Base-by-base conservation (phyloP, 2,329 filamentous ascomycete genomes). In the Bertia moriformis region DNA sequence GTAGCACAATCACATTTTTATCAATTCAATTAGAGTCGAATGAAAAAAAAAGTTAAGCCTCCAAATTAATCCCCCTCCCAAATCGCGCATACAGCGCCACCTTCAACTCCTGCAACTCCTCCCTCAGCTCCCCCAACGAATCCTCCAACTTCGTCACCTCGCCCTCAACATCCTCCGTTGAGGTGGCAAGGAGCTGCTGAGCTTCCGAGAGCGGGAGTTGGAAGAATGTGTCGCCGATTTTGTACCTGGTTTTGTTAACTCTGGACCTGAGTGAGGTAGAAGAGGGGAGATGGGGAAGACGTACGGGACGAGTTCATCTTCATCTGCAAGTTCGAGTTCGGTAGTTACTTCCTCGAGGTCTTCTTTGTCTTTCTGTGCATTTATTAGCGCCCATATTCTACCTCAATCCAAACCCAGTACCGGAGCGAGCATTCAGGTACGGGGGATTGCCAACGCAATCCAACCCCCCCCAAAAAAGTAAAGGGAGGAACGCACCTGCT, bases 191-290 rank as follows among this genome's bases (percentile, higher is more conserved):
- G 61, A 96, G 73, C 48, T 89, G 79, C 54, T 95, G 86, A 2
- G 91, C 91, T 55, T 94, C 82, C 38, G 79, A 63, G 14, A 95
- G 71, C 5, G 83, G 79, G 39, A 98, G 63, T 42, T 86, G 83
- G 58, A 96, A 83, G 64, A 96, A 98, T 4, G 87, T 84, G 58
- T 96, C 91, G 47, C 91, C 91, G 42, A 98, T 85, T 63, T 93
- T 93, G 68, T 96, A 96, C 42, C 88, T 95, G 55, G 20, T 32
- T 18, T 27, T 30, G 22, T 22, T 17, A 29, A 19, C 13, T 15
- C 22, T n/a, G 14, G 14, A 17, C n/a, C 33, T 14, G 19, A 37
- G 18, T 14, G 18, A 5, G 18, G 27, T 17, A 40, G 10, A 20
- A 17, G 19, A 18, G 40, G 15, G 13, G 15, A 15, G 24, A 17